Conservation (phyloP, 106 monocot genomes). For the Dendrobium nobile region DNA sequence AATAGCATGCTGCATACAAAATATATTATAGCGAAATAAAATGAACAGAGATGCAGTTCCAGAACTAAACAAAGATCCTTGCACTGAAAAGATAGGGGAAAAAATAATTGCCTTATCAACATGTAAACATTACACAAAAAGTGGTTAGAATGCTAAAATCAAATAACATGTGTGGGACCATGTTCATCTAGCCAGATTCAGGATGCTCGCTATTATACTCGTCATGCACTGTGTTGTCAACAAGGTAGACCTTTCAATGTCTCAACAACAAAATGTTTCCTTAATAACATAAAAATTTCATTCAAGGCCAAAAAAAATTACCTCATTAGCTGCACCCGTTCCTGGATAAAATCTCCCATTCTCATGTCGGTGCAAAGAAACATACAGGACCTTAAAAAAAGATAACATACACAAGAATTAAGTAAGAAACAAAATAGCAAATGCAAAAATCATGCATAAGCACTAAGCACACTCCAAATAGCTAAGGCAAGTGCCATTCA, state of each 20-base stretch:
- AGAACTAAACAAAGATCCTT: not conserved
- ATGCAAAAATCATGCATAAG: not conserved
- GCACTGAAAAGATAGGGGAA: not conserved
- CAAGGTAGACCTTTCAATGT: not conserved
- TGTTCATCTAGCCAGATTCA: not conserved
- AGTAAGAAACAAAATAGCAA: not conserved
- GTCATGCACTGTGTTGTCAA: not conserved
- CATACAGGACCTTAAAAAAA: slow-evolving; percentile 66
- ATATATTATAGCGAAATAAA: not conserved
- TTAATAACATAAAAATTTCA: not conserved
- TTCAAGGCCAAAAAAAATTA: slow-evolving; percentile 14
- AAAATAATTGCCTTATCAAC: not conserved
- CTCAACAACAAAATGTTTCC: not conserved
- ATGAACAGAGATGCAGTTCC: not conserved
- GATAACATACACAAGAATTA: not conserved
- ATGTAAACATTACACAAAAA: not conserved
- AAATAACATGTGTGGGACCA: not conserved
- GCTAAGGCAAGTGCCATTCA: too few relatives aligned
- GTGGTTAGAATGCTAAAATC: not conserved
- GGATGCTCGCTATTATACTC: not conserved
- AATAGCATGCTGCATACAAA: not conserved
- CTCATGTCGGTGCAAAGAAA: slow-evolving; percentile 96
- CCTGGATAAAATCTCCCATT: slow-evolving; percentile 94
- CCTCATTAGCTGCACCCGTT: slow-evolving; percentile 87
- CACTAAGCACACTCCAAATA: not conserved